phyloP scores from a whole-genome alignment of 176 grass and related monocot species.

The Ensete ventricosum region DNA sequence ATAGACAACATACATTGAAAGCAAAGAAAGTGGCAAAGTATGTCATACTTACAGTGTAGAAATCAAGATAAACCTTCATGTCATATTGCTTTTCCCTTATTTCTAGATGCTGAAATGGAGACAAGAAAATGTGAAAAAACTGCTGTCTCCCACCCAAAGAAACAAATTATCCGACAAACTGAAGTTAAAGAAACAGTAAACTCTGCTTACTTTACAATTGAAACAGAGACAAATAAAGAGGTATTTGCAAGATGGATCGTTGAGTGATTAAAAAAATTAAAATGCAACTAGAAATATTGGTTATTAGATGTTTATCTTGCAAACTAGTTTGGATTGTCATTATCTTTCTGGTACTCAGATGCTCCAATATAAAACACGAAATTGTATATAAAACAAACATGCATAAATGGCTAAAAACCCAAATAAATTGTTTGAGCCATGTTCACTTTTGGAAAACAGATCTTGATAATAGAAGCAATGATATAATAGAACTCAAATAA shows the following conservation, averaged over 20 bases:
- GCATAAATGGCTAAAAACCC: background rate
- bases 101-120: constrained; percentile 56
- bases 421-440: background rate
- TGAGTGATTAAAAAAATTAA: too few relatives aligned
- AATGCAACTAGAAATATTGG: background rate
- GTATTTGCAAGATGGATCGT: too few relatives aligned
- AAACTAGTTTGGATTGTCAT: background rate
- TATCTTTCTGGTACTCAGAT: background rate
- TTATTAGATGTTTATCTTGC: background rate
- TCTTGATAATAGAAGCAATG: background rate
- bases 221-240: too few relatives aligned
- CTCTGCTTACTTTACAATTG: too few relatives aligned
- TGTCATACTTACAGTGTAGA: constrained; percentile 62
- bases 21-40: constrained; percentile 8
- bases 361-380: background rate
- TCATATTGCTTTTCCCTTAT: constrained; percentile 95
- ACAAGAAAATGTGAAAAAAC: background rate
- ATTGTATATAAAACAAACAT: background rate
- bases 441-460: background rate
- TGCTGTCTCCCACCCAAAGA: background rate
- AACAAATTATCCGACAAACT: background rate
- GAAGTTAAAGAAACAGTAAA: background rate
- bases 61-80: constrained; percentile 70
- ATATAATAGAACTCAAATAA: too few relatives aligned
- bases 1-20: constrained; percentile 1